Percentiles rank a stretch among this genome's conserved stretches.
Evolutionary conservation across 768 basidiomycete species (phyloP).

Genomic region (Boletus vinaceobasis): DNA sequence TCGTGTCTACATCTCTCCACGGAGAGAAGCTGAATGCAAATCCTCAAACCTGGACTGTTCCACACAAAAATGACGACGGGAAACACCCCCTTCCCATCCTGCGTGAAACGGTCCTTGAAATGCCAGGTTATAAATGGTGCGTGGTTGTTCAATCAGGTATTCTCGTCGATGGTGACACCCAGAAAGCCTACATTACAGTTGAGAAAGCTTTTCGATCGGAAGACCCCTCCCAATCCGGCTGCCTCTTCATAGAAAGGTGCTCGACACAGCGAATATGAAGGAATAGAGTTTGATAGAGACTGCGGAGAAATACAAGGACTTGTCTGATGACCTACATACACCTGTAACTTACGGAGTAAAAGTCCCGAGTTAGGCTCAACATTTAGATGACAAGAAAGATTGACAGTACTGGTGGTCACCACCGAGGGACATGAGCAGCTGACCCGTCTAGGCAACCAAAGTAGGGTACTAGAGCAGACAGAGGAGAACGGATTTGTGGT

Average conservation of each 20-base stretch:
- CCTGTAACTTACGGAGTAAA: not conserved
- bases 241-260: constrained; percentile 12
- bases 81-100: constrained; percentile 3
- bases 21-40: not conserved
- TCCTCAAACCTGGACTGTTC: constrained; percentile 21
- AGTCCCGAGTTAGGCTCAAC: too few relatives aligned
- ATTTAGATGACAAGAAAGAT: too few relatives aligned
- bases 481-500: too few relatives aligned
- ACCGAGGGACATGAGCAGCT: too few relatives aligned
- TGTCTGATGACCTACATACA: constrained; percentile 23
- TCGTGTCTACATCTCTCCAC: not conserved
- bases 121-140: constrained; percentile 10
- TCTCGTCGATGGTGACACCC: constrained; percentile 10
- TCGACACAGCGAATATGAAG: constrained; percentile 8
- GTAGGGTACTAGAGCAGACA: too few relatives aligned
- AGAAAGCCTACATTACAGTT: constrained; percentile 19
- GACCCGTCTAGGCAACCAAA: too few relatives aligned
- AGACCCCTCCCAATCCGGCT: constrained; percentile 21
- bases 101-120: constrained; percentile 16
- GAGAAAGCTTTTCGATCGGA: constrained; percentile 19
- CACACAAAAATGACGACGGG: not conserved
- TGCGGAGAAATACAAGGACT: constrained; percentile 19
- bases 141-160: not conserved
- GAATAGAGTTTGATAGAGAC: constrained; percentile 10
- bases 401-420: too few relatives aligned